phyloP scores from a whole-genome alignment of 495 filamentous ascomycete genomes.

The Annulohypoxylon stygium region DNA sequence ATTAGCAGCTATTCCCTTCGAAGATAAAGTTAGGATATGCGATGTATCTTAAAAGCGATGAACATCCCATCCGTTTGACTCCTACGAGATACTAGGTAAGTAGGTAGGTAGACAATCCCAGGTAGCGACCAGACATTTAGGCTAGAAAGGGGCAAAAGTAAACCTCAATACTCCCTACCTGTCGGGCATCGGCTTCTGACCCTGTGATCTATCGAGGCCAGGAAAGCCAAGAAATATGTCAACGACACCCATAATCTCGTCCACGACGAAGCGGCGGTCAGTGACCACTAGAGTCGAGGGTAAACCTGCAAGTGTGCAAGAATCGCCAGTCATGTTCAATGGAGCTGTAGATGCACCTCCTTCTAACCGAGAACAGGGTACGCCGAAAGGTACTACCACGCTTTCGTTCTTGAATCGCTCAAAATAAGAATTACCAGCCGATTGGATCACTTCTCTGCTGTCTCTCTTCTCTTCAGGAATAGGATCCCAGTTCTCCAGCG shows the following conservation, averaged over 20 bases:
- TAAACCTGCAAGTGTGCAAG: slow-evolving; percentile 51
- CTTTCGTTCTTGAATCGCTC: slow-evolving; percentile 53
- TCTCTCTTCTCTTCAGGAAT: slow-evolving; percentile 50
- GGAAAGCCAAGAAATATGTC: slow-evolving; percentile 57
- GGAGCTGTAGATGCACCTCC: slow-evolving; percentile 55
- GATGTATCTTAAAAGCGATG: background rate
- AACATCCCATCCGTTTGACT: background rate
- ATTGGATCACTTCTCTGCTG: slow-evolving; percentile 50
- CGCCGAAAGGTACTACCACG: slow-evolving; percentile 52
- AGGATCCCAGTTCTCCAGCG: slow-evolving; percentile 55
- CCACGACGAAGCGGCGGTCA: slow-evolving; percentile 57
- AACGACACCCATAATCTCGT: slow-evolving; percentile 55
- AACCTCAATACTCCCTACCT: background rate
- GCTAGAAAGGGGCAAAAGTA: no score
- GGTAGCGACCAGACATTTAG: no score
- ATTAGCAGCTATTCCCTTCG: background rate
- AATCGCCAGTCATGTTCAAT: slow-evolving; percentile 47
- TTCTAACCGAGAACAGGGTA: slow-evolving; percentile 55
- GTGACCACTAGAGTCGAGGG: slow-evolving; percentile 53
- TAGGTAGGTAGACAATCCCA: background rate
- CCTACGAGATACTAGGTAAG: background rate
- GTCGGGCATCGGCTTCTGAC: slow-evolving; percentile 51
- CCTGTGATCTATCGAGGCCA: slow-evolving; percentile 52
- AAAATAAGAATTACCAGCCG: slow-evolving; percentile 56
- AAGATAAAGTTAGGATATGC: background rate